Conservation (phyloP, 2,329 filamentous ascomycete genomes). For the Fusarium annulatum region DNA sequence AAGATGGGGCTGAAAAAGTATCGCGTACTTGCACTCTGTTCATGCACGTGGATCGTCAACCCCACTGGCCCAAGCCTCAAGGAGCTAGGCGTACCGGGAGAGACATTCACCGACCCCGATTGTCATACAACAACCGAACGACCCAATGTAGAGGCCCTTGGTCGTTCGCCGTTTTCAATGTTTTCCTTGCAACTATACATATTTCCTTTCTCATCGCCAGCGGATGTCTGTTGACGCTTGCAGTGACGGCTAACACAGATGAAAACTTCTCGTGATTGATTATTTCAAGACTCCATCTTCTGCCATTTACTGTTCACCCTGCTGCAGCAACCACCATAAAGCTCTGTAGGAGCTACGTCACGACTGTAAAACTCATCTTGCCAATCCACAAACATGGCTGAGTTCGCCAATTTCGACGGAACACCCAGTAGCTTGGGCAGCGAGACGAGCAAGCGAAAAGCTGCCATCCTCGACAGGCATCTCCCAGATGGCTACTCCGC, state of each 20-base stretch:
- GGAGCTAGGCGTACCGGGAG: conserved; percentile 25
- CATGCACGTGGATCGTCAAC: conserved; percentile 6
- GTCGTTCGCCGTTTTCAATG: conserved; percentile 19
- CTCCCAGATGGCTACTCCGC: conserved; percentile 55
- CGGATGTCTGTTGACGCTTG: conserved; percentile 23
- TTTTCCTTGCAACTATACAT: not conserved
- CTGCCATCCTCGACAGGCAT: conserved; percentile 52
- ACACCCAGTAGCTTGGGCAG: conserved; percentile 44
- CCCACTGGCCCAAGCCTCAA: conserved; percentile 30
- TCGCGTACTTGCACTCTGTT: not conserved
- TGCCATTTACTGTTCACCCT: conserved; percentile 5
- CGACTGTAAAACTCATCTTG: conserved; percentile 6
- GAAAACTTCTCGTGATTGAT: conserved; percentile 12
- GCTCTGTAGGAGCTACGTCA: conserved; percentile 26
- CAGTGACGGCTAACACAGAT: conserved; percentile 29
- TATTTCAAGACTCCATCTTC: conserved; percentile 3
- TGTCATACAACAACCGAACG: conserved; percentile 30
- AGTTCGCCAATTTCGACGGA: conserved; percentile 42
- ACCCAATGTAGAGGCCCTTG: conserved; percentile 10
- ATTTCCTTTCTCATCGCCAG: conserved; percentile 11
- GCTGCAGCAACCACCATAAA: not conserved
- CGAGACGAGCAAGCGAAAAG: conserved; percentile 47
- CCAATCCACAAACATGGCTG: conserved; percentile 42
- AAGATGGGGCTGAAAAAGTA: conserved; percentile 9
- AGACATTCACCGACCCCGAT: conserved; percentile 38